phyloP scores from a whole-genome alignment of 345 rosid species.

The Euphorbia peplus region DNA sequence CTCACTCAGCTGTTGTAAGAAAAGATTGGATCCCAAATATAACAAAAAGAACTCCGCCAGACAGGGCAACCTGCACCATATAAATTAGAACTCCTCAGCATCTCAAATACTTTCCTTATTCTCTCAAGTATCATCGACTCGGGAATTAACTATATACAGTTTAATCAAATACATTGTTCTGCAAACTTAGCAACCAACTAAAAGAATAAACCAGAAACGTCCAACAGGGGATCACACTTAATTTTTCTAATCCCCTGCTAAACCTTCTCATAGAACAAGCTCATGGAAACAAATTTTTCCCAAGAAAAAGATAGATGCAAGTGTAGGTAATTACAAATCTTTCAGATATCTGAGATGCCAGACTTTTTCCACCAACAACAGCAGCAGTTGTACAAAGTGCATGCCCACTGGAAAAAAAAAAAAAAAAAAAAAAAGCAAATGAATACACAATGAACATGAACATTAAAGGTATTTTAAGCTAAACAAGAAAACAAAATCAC shows the following conservation, averaged over 20 bases:
- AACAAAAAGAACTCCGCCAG: constrained; percentile 86
- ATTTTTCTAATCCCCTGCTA: neutral
- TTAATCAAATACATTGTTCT: neutral
- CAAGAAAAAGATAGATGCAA: neutral
- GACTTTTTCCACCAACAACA: constrained; percentile 89
- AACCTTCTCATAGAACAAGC: neutral
- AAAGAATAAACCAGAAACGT: neutral
- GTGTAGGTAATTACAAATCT: constrained; percentile 46
- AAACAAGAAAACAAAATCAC: constrained; percentile 5
- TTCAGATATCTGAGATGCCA: constrained; percentile 96
- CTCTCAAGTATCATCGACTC: neutral
- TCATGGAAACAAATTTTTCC: neutral
- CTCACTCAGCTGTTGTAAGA: constrained; percentile 54
- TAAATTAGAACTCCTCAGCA: neutral
- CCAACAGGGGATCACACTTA: neutral
- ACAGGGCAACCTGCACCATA: constrained; percentile 71
- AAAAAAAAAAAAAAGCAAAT: constrained; percentile 15
- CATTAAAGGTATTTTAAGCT: neutral
- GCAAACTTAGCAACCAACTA: neutral
- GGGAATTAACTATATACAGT: neutral
- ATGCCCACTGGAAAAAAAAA: constrained; percentile 70
- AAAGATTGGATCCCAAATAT: constrained; percentile 86
- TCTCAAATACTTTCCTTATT: neutral
- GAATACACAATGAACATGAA: constrained; percentile 11
- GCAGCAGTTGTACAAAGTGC: constrained; percentile 91